Percentiles rank a stretch among this genome's conserved stretches.
phyloP scores from a whole-genome alignment of 2,329 filamentous ascomycete species.

The Polychaeton citri region DNA sequence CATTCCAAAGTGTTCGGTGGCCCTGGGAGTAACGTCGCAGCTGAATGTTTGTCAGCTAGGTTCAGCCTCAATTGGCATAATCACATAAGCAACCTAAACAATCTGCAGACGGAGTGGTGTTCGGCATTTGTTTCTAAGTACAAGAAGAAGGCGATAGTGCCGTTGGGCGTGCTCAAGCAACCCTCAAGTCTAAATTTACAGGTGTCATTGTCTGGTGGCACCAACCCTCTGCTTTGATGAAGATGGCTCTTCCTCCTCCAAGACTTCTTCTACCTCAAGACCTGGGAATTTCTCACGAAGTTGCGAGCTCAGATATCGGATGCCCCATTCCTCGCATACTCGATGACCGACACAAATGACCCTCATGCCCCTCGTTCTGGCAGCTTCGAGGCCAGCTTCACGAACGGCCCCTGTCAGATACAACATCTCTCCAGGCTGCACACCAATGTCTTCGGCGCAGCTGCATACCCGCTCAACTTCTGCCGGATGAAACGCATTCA shows the following conservation, averaged over 20 bases:
- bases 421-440: slow-evolving; percentile 18
- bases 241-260: slow-evolving; percentile 4
- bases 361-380: slow-evolving; percentile 19
- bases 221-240: too few relatives aligned
- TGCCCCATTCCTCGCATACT: slow-evolving; percentile 27
- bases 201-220: too few relatives aligned
- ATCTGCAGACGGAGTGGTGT: too few relatives aligned
- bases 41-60: too few relatives aligned
- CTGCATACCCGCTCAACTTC: slow-evolving; percentile 23
- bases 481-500: slow-evolving; percentile 27
- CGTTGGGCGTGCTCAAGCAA: too few relatives aligned
- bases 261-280: slow-evolving; percentile 20
- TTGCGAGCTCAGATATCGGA: slow-evolving; percentile 19
- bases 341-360: slow-evolving; percentile 27
- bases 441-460: slow-evolving; percentile 9
- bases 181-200: too few relatives aligned
- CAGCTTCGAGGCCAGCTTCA: slow-evolving; percentile 19
- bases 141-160: too few relatives aligned
- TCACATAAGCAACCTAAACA: too few relatives aligned
- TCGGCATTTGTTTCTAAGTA: too few relatives aligned
- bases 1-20: too few relatives aligned
- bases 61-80: too few relatives aligned
- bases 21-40: too few relatives aligned
- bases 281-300: slow-evolving; percentile 19
- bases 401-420: slow-evolving; percentile 27